phyloP scores from a whole-genome alignment of 148 eudicot genomes.

The Diospyros kaki region DNA sequence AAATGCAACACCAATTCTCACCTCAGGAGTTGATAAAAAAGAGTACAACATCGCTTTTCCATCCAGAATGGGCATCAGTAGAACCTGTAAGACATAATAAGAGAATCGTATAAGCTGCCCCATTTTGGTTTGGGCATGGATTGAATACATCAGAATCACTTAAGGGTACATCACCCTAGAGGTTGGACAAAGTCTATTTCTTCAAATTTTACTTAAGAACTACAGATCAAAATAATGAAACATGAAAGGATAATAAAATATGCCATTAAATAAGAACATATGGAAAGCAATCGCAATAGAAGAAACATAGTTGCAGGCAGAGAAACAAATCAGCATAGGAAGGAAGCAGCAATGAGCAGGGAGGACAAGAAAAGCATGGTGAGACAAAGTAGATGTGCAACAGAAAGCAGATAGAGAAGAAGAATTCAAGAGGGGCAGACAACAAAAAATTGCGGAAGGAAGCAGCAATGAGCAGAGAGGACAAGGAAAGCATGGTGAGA shows the following conservation, averaged over 20 bases:
- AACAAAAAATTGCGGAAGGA: too few species aligned
- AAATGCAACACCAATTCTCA: constrained; percentile 81
- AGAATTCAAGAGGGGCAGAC: too few species aligned
- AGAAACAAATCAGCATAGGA: too few species aligned
- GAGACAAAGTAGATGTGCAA: too few species aligned
- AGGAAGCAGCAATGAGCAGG: too few species aligned
- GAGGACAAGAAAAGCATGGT: too few species aligned
- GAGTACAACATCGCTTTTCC: constrained; percentile 85
- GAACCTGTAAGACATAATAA: constrained; percentile 45
- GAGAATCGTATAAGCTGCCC: not conserved
- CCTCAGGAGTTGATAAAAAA: constrained; percentile 79
- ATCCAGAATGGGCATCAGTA: constrained; percentile 77
- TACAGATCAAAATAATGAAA: not conserved
- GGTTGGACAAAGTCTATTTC: not conserved
- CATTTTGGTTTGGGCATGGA: not conserved
- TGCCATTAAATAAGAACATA: not conserved
- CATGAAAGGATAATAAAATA: not conserved
- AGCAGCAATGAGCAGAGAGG: too few species aligned
- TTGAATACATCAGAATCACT: constrained; percentile 4
- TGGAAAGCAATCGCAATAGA: too few species aligned
- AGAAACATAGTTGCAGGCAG: too few species aligned
- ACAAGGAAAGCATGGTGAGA: too few species aligned
- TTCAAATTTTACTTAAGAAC: not conserved
- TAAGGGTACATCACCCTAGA: not conserved
- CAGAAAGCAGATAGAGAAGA: too few species aligned